Evolutionary conservation across 2,329 filamentous ascomycete species (phyloP).

Genomic region (Stemphylium vesicarium): DNA sequence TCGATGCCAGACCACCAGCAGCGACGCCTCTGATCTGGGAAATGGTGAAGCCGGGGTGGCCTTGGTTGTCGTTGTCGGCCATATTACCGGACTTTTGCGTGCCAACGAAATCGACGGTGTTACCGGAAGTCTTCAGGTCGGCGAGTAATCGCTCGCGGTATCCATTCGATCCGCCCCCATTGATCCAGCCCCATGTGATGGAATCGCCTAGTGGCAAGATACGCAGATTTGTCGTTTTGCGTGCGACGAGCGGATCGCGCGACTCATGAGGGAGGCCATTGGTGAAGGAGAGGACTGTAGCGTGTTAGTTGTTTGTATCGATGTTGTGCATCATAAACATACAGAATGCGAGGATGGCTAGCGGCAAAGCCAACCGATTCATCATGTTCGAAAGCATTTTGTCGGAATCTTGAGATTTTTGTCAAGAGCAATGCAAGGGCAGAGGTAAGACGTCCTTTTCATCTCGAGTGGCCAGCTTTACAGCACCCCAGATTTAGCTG

Average conservation of each 20-base stretch:
- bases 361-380: constrained; percentile 2
- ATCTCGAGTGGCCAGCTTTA: not conserved
- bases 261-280: constrained; percentile 10
- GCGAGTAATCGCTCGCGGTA: constrained; percentile 44
- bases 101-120: constrained; percentile 39
- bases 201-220: constrained; percentile 30
- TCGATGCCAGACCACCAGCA: constrained; percentile 3
- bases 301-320: not conserved
- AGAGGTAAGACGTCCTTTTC: not conserved
- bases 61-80: constrained; percentile 43
- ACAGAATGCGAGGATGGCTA: constrained; percentile 10
- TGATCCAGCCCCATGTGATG: constrained; percentile 40
- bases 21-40: constrained; percentile 30
- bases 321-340: not conserved
- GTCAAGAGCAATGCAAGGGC: not conserved
- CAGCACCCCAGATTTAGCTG: not conserved
- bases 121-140: constrained; percentile 27
- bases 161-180: constrained; percentile 23
- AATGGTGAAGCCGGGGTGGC: constrained; percentile 42
- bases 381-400: constrained; percentile 7
- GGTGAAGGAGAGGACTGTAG: constrained; percentile 6
- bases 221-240: constrained; percentile 15
- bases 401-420: not conserved
- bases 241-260: constrained; percentile 5
- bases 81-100: constrained; percentile 38